Evolutionary conservation across 2,329 filamentous ascomycete genomes (phyloP), one percentile per base, ranked within the genome.

Genomic region (Fusarium nurragi): DNA sequence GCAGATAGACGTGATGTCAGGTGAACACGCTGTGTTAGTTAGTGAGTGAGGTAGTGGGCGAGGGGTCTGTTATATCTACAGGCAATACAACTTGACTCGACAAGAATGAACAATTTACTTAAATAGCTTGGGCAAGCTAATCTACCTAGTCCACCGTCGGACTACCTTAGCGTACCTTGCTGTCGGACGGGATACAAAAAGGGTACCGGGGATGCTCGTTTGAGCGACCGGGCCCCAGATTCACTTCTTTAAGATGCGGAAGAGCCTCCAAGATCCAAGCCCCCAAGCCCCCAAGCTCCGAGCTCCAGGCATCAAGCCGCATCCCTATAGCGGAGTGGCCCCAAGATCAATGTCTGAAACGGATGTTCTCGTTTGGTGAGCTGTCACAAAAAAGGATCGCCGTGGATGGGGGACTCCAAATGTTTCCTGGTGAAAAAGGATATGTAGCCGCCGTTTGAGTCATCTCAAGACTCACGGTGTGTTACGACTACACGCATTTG

Each of bases 131-230:
- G 34, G 28, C 51, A 45, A 57, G 32, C 49, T 32, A 39, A 50
- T n/a, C 39, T 53, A 45, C 54, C 40, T 40, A 38, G 45, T 39
- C 26, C 23, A 12, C 13, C 37, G 54, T 63, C 39, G 54, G 39
- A 60, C 55, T 54, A 21, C 40, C 18, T 54, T 54, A 60, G 46
- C 40, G 43, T 53, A 69, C 53, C 56, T 60, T 59, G 54, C 18
- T 52, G 54, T 65, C 66, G 66, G 62, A 46, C 69, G 69, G 69
- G 45, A 60, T 40, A 64, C 56, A 71, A 67, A 71, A 68, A 68
- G 53, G 41, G 63, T 50, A 54, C 68, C 68, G 68, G 61, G 26
- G 48, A 59, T 52, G 59, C n/a, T n/a, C n/a, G n/a, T 37, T 47
- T 55, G 36, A 38, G 41, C 49, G 43, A 47, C 63, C 39, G 54